phyloP scores from a whole-genome alignment of 1,139 yeast species.

The Yamadazyma sp. region DNA sequence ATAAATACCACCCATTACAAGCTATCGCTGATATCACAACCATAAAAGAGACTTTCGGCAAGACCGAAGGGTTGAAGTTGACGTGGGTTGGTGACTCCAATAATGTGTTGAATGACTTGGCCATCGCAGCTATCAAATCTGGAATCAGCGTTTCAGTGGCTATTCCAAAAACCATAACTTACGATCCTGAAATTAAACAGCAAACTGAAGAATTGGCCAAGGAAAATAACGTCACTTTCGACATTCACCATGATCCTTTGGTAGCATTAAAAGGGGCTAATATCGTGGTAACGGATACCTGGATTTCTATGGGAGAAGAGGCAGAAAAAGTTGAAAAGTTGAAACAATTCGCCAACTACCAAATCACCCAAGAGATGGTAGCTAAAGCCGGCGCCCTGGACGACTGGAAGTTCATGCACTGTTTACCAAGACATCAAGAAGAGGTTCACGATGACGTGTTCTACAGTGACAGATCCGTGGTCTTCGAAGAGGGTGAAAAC shows the following conservation, averaged over 20 bases:
- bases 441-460: conserved; percentile 94
- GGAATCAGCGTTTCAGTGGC: conserved; percentile 86
- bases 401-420: conserved; percentile 92
- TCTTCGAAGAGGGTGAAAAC: conserved; percentile 94
- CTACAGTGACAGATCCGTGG: conserved; percentile 79
- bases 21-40: conserved; percentile 91
- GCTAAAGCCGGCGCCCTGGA: conserved; percentile 53
- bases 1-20: conserved; percentile 89
- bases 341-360: conserved; percentile 82
- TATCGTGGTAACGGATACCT: conserved; percentile 92
- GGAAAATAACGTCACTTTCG: conserved; percentile 55
- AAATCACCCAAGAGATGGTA: conserved; percentile 70
- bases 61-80: conserved; percentile 63
- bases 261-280: conserved; percentile 73
- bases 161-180: conserved; percentile 71
- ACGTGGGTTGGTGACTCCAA: conserved; percentile 98
- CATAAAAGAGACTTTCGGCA: conserved; percentile 72
- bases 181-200: conserved; percentile 55
- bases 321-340: conserved; percentile 68
- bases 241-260: conserved; percentile 69
- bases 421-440: conserved; percentile 92
- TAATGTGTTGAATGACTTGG: conserved; percentile 89
- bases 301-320: conserved; percentile 98
- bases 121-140: conserved; percentile 82
- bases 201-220: conserved; percentile 55